phyloP scores from a whole-genome alignment of 768 basidiomycete genomes.

The Lactifluus hygrophoroides region DNA sequence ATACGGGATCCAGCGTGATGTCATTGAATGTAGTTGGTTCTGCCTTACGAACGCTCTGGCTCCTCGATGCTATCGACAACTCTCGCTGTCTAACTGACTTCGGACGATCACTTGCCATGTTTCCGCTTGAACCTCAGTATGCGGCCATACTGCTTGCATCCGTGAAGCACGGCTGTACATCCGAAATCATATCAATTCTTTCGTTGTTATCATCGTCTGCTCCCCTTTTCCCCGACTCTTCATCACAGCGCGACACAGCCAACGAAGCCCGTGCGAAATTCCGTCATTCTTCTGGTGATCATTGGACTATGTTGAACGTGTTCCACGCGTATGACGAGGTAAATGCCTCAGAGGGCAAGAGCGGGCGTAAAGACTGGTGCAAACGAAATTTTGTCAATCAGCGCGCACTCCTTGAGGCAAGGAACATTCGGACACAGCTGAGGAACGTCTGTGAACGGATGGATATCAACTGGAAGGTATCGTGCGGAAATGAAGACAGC shows the following conservation, averaged over 20 bases:
- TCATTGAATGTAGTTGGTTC: conserved; percentile 38
- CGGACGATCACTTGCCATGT: conserved; percentile 80
- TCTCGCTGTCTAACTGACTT: conserved; percentile 56
- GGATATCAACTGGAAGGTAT: conserved; percentile 49
- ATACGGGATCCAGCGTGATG: background rate
- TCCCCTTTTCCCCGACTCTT: conserved; percentile 70
- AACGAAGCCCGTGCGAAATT: conserved; percentile 70
- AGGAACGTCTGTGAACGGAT: conserved; percentile 51
- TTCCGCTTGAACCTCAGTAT: conserved; percentile 84
- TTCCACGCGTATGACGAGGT: conserved; percentile 73
- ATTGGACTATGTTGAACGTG: conserved; percentile 83
- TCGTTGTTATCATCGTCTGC: conserved; percentile 76
- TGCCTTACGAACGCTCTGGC: conserved; percentile 63
- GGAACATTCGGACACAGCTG: conserved; percentile 75
- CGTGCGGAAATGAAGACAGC: conserved; percentile 57
- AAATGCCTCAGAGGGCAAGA: conserved; percentile 38
- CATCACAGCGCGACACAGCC: conserved; percentile 65
- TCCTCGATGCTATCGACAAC: conserved; percentile 71
- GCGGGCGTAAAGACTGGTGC: conserved; percentile 67
- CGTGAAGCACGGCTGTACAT: conserved; percentile 57
- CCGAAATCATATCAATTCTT: conserved; percentile 77
- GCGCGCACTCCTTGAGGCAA: conserved; percentile 68
- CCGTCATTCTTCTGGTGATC: conserved; percentile 79
- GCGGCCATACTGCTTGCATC: conserved; percentile 78
- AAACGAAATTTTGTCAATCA: conserved; percentile 74